These are phyloP conservation scores for Nicotiana otophora DNA, from an alignment of 257 asterid genomes.

Conservation along the genomic window DNA sequence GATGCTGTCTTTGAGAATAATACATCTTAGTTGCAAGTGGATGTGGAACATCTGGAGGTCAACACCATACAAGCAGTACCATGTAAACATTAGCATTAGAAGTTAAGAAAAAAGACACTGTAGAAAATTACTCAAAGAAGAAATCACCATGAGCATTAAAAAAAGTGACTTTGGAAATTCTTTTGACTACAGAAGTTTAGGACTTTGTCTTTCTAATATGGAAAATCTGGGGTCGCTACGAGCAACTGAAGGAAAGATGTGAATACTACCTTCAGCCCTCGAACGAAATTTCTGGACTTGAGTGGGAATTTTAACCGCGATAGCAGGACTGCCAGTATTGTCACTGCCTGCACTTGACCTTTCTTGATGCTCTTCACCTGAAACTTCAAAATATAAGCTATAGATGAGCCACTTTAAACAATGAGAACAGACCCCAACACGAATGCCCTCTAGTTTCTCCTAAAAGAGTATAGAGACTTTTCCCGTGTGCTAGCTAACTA, in stretches of 20 bases:
- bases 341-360: constrained; percentile 22
- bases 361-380: constrained; percentile 20
- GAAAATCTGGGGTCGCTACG: not conserved
- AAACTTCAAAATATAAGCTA: constrained; percentile 13
- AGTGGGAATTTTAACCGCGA: not conserved
- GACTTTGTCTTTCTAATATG: not conserved
- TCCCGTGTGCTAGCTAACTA: not conserved
- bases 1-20: constrained; percentile 61
- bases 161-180: not conserved
- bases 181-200: not conserved
- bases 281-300: not conserved
- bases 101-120: not conserved
- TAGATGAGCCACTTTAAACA: not conserved
- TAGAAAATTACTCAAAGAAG: not conserved
- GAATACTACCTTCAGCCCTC: not conserved
- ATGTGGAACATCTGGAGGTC: constrained; percentile 54
- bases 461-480: not conserved
- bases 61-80: not conserved
- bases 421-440: not conserved
- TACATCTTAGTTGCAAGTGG: constrained; percentile 90
- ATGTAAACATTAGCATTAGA: not conserved
- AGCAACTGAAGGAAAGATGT: not conserved
- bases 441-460: not conserved
- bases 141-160: not conserved
- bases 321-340: constrained; percentile 3